A percentile compares a stretch with the other conserved stretches of the same genome.
phyloP scores from a whole-genome alignment of 768 basidiomycete genomes.

The Naganishia antarctica region DNA sequence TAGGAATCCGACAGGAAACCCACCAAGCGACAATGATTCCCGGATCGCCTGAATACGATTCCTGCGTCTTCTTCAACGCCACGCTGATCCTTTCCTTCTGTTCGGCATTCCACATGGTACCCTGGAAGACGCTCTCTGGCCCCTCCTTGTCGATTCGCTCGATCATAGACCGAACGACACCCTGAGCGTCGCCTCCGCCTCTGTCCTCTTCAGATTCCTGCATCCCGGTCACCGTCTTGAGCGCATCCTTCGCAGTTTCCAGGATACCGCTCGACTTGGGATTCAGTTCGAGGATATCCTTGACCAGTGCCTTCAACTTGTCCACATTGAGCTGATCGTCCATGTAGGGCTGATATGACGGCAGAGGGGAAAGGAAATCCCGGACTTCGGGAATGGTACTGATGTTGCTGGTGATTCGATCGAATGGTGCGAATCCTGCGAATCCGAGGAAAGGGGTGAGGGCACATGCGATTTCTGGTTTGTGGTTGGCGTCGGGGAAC shows the following conservation, averaged over 20 bases:
- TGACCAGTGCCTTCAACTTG: slow-evolving; percentile 58
- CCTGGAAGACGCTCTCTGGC: neutral
- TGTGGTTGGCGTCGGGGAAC: slow-evolving; percentile 43
- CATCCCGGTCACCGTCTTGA: slow-evolving; percentile 26
- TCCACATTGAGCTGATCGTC: slow-evolving; percentile 36
- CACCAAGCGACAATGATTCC: slow-evolving; percentile 34
- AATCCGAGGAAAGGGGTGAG: slow-evolving; percentile 80
- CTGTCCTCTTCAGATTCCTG: slow-evolving; percentile 33
- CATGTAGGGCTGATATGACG: slow-evolving; percentile 56
- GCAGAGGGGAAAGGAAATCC: slow-evolving; percentile 58
- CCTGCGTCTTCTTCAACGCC: slow-evolving; percentile 32
- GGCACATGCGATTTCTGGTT: slow-evolving; percentile 62
- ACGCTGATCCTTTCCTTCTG: slow-evolving; percentile 34
- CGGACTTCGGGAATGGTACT: slow-evolving; percentile 66
- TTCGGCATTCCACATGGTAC: slow-evolving; percentile 25
- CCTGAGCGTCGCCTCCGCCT: slow-evolving; percentile 29
- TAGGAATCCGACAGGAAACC: slow-evolving; percentile 9
- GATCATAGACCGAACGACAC: slow-evolving; percentile 53
- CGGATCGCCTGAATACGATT: slow-evolving; percentile 39
- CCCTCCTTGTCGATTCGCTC: slow-evolving; percentile 54
- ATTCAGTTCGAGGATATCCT: slow-evolving; percentile 55
- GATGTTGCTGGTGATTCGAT: slow-evolving; percentile 63
- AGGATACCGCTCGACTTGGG: slow-evolving; percentile 45
- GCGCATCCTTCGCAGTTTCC: slow-evolving; percentile 54
- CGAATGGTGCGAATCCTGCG: slow-evolving; percentile 81